phyloP scores from a whole-genome alignment of 2,329 filamentous ascomycete genomes.

The Phyllosticta paracitricarpa region DNA sequence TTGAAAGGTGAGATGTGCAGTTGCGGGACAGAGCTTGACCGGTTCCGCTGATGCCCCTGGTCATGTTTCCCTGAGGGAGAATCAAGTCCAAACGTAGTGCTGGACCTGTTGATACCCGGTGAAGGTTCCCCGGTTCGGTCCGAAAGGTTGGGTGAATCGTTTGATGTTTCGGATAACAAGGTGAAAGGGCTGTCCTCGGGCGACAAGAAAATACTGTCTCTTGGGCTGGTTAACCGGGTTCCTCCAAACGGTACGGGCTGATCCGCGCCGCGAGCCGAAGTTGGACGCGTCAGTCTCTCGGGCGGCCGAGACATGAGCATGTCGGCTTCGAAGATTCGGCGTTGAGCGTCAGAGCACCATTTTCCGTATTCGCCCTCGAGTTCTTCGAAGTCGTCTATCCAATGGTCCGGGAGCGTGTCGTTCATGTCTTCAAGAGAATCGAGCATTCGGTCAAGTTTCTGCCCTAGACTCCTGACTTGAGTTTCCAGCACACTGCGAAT shows the following conservation, averaged over 20 bases:
- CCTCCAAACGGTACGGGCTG: conserved; percentile 1
- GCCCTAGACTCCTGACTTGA: conserved; percentile 61
- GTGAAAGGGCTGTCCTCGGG: not conserved
- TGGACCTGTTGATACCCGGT: not conserved
- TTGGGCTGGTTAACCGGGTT: not conserved
- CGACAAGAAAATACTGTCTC: not conserved
- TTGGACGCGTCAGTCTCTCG: conserved; percentile 7
- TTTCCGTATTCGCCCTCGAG: conserved; percentile 68
- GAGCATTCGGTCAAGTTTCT: conserved; percentile 71
- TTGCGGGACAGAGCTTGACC: conserved; percentile 7
- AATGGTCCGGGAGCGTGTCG: conserved; percentile 75
- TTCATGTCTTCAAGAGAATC: conserved; percentile 74
- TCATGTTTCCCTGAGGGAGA: not conserved
- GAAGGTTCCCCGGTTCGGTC: not conserved
- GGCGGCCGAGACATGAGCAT: conserved; percentile 9
- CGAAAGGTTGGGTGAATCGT: not conserved
- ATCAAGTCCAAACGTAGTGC: conserved; percentile 3
- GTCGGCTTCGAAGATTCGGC: conserved; percentile 59
- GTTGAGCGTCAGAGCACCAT: conserved; percentile 73
- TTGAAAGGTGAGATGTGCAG: conserved; percentile 6
- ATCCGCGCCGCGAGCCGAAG: conserved; percentile 9
- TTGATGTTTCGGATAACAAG: not conserved
- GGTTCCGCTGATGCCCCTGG: conserved; percentile 7
- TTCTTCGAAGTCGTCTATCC: conserved; percentile 78
- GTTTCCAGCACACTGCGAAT: conserved; percentile 55